Evolutionary conservation across 2,329 filamentous ascomycete species (phyloP).

Genomic region (Pseudocercospora pini-densiflorae): DNA sequence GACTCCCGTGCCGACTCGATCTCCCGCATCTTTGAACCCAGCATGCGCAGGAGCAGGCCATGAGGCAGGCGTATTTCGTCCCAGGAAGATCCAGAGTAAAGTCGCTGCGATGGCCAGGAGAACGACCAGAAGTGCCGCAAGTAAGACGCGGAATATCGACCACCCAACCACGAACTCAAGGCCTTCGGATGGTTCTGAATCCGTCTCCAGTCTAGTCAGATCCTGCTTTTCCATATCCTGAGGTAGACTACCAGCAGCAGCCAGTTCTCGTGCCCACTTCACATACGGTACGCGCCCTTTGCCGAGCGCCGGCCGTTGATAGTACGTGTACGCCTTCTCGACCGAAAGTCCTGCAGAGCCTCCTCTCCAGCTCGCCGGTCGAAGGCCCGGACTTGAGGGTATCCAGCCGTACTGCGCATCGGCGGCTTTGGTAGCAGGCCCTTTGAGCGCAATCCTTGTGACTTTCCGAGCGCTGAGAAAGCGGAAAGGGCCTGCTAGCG

Average conservation of each 20-base stretch:
- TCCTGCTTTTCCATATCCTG: conserved; percentile 13
- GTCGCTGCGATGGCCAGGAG: conserved; percentile 36
- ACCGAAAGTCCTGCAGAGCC: conserved; percentile 35
- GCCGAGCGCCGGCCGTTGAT: conserved; percentile 39
- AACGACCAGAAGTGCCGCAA: conserved; percentile 36
- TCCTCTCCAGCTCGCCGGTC: background rate
- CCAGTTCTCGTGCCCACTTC: conserved; percentile 47
- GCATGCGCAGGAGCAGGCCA: conserved; percentile 22
- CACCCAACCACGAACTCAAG: conserved; percentile 44
- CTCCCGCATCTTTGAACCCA: conserved; percentile 39
- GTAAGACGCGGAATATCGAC: conserved; percentile 37
- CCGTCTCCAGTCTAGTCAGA: conserved; percentile 22
- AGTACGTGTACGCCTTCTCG: conserved; percentile 44
- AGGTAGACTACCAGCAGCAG: conserved; percentile 27
- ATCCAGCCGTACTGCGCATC: conserved; percentile 39
- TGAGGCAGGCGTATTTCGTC: conserved; percentile 29
- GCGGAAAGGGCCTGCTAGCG: conserved; percentile 32
- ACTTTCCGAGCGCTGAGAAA: conserved; percentile 41
- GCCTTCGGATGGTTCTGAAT: conserved; percentile 37
- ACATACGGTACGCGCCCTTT: conserved; percentile 49
- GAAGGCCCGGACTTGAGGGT: conserved; percentile 33
- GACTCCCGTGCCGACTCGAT: conserved; percentile 41
- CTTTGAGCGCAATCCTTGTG: conserved; percentile 35
- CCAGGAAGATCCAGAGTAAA: conserved; percentile 45
- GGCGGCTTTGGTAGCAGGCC: conserved; percentile 31